Evolutionary conservation across 257 asterid genomes (phyloP).

Genomic region (Salvia splendens): DNA sequence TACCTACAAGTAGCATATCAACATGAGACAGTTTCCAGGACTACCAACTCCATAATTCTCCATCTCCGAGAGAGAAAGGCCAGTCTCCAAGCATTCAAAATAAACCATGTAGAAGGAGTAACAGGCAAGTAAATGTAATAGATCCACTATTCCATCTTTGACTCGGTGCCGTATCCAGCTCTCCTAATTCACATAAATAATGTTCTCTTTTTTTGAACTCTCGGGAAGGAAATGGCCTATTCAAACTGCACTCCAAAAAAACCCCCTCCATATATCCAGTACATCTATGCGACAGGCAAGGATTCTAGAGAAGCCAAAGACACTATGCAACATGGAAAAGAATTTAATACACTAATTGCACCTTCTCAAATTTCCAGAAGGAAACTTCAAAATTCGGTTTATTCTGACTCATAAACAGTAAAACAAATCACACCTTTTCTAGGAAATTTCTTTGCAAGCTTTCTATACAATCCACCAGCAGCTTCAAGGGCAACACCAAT

Average conservation of each 20-base stretch:
- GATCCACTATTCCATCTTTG: not conserved
- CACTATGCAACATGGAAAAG: no score
- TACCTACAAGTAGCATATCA: slow-evolving; percentile 52
- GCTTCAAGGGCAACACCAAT: slow-evolving; percentile 99
- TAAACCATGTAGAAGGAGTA: not conserved
- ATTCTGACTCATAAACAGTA: slow-evolving; percentile 9
- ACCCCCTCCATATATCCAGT: not conserved
- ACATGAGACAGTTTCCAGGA: slow-evolving; percentile 20
- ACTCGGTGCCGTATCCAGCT: not conserved
- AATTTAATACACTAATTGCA: no score
- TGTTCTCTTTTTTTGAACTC: not conserved
- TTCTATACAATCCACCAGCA: slow-evolving; percentile 96
- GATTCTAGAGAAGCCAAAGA: slow-evolving; percentile 10
- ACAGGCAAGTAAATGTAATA: slow-evolving; percentile 16
- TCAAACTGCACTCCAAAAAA: not conserved
- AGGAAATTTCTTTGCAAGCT: slow-evolving; percentile 89
- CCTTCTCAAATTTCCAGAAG: no score
- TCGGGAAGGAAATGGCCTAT: slow-evolving; percentile 2
- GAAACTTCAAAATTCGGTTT: slow-evolving; percentile 12
- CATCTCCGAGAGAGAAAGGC: slow-evolving; percentile 20
- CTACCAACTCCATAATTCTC: slow-evolving; percentile 12
- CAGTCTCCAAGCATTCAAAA: not conserved
- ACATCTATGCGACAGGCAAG: slow-evolving; percentile 1
- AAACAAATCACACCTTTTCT: slow-evolving; percentile 61
- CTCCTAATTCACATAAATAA: not conserved